Evolutionary conservation across 805 yeast species (phyloP).

Genomic region (Candida germanica): DNA sequence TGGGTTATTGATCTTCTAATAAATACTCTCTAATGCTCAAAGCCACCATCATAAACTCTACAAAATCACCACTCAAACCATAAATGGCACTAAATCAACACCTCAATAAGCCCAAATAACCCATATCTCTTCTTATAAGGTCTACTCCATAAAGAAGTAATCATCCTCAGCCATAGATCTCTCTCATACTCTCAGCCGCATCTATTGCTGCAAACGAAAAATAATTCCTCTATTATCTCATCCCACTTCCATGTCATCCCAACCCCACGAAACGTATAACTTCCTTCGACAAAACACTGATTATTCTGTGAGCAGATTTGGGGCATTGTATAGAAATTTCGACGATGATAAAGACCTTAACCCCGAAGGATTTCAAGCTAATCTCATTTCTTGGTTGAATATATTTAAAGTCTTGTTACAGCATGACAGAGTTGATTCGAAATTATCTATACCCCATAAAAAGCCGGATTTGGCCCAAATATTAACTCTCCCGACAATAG

Average conservation of each 20-base stretch:
- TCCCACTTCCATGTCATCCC: not conserved
- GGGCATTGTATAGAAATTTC: constrained; percentile 33
- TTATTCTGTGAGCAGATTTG: constrained; percentile 11
- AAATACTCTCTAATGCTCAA: too few relatives aligned
- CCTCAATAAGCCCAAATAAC: too few relatives aligned
- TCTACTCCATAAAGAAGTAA: too few relatives aligned
- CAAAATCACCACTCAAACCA: too few relatives aligned
- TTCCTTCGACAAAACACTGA: constrained; percentile 6
- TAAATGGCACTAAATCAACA: too few relatives aligned
- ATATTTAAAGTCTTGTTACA: constrained; percentile 16
- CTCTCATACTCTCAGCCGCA: not conserved
- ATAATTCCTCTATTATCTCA: not conserved
- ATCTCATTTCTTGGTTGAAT: constrained; percentile 35
- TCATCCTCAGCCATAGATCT: too few relatives aligned
- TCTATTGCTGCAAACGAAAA: not conserved
- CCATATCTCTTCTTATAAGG: too few relatives aligned
- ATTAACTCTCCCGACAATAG: constrained; percentile 27
- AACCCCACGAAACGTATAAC: constrained; percentile 3
- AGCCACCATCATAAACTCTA: too few relatives aligned
- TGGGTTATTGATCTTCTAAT: too few relatives aligned
- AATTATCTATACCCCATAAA: constrained; percentile 14
- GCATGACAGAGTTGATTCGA: constrained; percentile 12
- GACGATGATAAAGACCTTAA: constrained; percentile 26
- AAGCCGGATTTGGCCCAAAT: constrained; percentile 13
- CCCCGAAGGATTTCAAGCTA: constrained; percentile 43